Percentiles rank a stretch among this genome's conserved stretches.
These are phyloP conservation scores for Begonia masoniana DNA, from an alignment of 306 rosid genomes.

Conservation along the genomic window DNA sequence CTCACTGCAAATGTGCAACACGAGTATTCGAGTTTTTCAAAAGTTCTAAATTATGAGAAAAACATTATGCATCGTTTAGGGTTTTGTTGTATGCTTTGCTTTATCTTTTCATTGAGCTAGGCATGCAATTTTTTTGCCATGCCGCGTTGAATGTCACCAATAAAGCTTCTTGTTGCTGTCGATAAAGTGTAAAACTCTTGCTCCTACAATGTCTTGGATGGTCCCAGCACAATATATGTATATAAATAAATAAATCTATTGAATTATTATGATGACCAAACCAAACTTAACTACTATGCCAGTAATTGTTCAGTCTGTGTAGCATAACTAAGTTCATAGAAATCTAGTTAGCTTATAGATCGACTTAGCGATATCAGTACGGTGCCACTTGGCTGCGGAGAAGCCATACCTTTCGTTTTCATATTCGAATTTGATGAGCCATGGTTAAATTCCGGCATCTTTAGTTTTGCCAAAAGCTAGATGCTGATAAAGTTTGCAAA, in stretches of 20 bases:
- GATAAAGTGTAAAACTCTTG: conserved; percentile 6
- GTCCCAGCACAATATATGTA: neutral
- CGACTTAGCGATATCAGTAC: conserved; percentile 4
- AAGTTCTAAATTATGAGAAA: too few species aligned
- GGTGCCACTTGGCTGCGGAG: conserved; percentile 14
- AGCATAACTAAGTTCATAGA: too few species aligned
- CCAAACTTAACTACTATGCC: conserved; percentile 10
- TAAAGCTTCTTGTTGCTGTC: conserved; percentile 15
- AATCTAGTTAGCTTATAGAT: neutral
- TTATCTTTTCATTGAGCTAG: neutral
- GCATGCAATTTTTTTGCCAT: conserved; percentile 7
- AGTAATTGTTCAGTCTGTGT: too few species aligned
- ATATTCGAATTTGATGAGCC: conserved; percentile 16
- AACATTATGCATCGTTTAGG: conserved; percentile 9
- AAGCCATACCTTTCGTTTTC: conserved; percentile 15
- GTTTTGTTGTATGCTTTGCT: neutral
- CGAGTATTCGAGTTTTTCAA: too few species aligned
- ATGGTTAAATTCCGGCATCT: conserved; percentile 20
- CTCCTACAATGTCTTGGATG: conserved; percentile 1
- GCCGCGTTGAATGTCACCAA: conserved; percentile 14
- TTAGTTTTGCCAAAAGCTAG: conserved; percentile 10
- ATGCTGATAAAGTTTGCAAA: neutral
- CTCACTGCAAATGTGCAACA: too few species aligned
- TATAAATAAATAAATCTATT: neutral
- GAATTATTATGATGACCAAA: conserved; percentile 3